phyloP scores from a whole-genome alignment of 1,284 basidiomycete species.

The Xerocomus nothofagi region DNA sequence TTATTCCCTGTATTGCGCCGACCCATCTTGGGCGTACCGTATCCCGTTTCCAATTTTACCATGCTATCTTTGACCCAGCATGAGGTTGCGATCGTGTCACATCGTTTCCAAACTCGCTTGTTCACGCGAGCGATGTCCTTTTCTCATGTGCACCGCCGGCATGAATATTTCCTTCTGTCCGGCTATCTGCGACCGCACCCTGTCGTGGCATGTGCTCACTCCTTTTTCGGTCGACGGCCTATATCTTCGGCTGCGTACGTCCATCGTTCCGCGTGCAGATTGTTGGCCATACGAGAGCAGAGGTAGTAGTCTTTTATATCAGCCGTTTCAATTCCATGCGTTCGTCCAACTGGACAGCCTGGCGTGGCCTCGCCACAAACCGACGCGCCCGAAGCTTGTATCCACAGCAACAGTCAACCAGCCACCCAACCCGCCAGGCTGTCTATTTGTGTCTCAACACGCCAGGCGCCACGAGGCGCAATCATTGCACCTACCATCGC shows the following conservation, averaged over 20 bases:
- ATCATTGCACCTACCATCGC: not conserved
- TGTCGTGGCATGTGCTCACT: conserved; percentile 12
- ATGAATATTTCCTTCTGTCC: not conserved
- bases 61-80: conserved; percentile 9
- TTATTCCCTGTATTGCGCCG: too few species aligned
- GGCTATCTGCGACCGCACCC: not conserved
- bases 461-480: not conserved
- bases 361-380: too few species aligned
- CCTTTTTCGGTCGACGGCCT: not conserved
- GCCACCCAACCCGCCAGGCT: not conserved
- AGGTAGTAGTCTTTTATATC: not conserved
- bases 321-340: not conserved
- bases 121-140: not conserved
- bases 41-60: conserved; percentile 7
- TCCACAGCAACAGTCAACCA: not conserved
- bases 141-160: not conserved
- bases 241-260: not conserved
- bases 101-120: not conserved
- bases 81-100: not conserved
- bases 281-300: too few species aligned
- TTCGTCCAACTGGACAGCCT: too few species aligned
- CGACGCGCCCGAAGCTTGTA: not conserved
- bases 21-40: too few species aligned
- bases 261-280: not conserved
- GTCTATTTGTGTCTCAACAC: not conserved